A percentile compares a stretch with the other conserved stretches of the same genome.
Evolutionary conservation across 2,329 filamentous ascomycete species (phyloP).

Genomic region (Rutstroemia sydowiana): DNA sequence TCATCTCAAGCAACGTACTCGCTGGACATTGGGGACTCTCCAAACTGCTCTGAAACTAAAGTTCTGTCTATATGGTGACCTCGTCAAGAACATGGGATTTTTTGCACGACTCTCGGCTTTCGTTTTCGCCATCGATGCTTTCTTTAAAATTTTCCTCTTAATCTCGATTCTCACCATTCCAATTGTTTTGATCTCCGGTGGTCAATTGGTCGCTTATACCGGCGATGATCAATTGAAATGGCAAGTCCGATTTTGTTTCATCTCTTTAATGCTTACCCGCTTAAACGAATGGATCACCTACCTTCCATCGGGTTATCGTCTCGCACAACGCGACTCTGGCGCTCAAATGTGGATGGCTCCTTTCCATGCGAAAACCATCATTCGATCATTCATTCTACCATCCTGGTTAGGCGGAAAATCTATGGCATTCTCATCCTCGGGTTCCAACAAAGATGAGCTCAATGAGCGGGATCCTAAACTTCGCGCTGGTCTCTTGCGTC

Average conservation of each 20-base stretch:
- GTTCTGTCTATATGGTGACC: constrained; percentile 49
- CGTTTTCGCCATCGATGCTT: constrained; percentile 46
- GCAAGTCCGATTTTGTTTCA: constrained; percentile 50
- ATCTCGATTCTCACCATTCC: constrained; percentile 52
- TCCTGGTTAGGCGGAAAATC: constrained; percentile 52
- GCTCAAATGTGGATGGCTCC: constrained; percentile 57
- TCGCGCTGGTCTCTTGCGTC: constrained; percentile 45
- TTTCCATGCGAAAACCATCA: constrained; percentile 50
- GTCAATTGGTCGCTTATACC: constrained; percentile 49
- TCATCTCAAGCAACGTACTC: constrained; percentile 49
- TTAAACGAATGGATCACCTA: constrained; percentile 51
- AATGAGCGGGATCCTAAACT: constrained; percentile 49
- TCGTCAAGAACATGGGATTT: constrained; percentile 45
- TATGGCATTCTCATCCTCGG: constrained; percentile 54
- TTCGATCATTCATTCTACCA: constrained; percentile 51
- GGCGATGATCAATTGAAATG: constrained; percentile 47
- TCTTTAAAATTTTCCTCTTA: constrained; percentile 49
- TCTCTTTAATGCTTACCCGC: constrained; percentile 43
- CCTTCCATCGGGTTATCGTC: constrained; percentile 51
- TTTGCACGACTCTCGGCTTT: constrained; percentile 53
- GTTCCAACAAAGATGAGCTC: constrained; percentile 46
- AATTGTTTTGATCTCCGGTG: constrained; percentile 49
- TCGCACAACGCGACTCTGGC: constrained; percentile 47
- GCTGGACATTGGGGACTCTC: constrained; percentile 38
- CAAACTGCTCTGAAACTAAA: constrained; percentile 53